These are phyloP conservation scores for Aspergillus alliaceus DNA, from an alignment of 2,329 filamentous ascomycete species.

Conservation along the genomic window DNA sequence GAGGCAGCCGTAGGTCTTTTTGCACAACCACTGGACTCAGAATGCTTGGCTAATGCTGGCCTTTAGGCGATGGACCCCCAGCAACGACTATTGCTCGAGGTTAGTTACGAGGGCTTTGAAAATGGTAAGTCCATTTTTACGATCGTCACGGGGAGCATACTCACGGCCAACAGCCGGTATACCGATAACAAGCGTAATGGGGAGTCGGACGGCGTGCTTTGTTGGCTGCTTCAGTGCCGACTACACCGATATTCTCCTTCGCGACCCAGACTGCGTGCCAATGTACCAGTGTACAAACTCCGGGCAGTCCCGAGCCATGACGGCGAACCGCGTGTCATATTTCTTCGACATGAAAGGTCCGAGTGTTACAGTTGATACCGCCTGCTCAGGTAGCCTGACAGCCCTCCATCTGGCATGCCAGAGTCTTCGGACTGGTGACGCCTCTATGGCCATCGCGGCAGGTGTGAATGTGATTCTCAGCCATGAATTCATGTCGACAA, in stretches of 20 bases:
- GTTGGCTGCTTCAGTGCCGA: slow-evolving; percentile 30
- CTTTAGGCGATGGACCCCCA: slow-evolving; percentile 32
- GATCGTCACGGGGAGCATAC: background rate
- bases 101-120: slow-evolving; percentile 30
- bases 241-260: slow-evolving; percentile 29
- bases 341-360: slow-evolving; percentile 30
- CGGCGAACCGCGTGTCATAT: slow-evolving; percentile 31
- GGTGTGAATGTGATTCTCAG: slow-evolving; percentile 27
- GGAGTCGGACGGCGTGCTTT: slow-evolving; percentile 30
- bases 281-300: slow-evolving; percentile 29
- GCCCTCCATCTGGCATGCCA: slow-evolving; percentile 37
- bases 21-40: background rate
- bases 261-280: slow-evolving; percentile 28
- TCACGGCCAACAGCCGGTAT: slow-evolving; percentile 25
- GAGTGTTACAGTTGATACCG: slow-evolving; percentile 35
- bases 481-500: slow-evolving; percentile 27
- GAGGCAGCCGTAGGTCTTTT: slow-evolving; percentile 26
- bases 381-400: slow-evolving; percentile 31
- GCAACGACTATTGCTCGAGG: slow-evolving; percentile 30
- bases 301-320: slow-evolving; percentile 27
- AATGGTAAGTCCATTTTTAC: slow-evolving; percentile 19
- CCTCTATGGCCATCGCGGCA: slow-evolving; percentile 23
- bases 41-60: background rate
- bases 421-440: slow-evolving; percentile 22
- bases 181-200: slow-evolving; percentile 22